Percentiles rank a stretch among this genome's conserved stretches.
Conservation (phyloP, 768 basidiomycete genomes). For the Naganishia randhawae region DNA sequence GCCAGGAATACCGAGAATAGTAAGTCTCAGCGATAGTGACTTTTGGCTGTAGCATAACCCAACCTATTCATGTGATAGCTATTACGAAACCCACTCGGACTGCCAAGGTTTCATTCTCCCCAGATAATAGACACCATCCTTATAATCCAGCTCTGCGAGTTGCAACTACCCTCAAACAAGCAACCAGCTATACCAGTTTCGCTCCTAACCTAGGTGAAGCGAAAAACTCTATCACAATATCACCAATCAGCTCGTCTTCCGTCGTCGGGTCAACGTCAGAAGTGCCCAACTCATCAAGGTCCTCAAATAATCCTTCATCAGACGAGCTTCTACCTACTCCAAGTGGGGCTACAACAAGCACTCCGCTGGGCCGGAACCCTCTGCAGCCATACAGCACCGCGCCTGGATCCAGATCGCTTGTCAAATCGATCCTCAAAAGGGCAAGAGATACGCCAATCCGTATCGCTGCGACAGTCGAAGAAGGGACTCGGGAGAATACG, state of each 20-base stretch:
- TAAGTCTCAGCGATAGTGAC: not conserved
- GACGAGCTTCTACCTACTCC: constrained; percentile 6
- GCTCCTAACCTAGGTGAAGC: not conserved
- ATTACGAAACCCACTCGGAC: not conserved
- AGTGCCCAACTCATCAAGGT: not conserved
- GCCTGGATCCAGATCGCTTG: constrained; percentile 7
- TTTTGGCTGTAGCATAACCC: too few species aligned
- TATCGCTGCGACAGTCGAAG: constrained; percentile 41
- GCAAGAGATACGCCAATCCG: constrained; percentile 30
- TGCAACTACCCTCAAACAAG: constrained; percentile 7
- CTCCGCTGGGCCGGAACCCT: not conserved
- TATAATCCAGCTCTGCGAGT: constrained; percentile 17
- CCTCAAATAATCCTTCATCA: not conserved
- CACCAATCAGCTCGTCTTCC: not conserved
- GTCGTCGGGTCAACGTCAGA: constrained; percentile 5
- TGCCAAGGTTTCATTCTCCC: constrained; percentile 10
- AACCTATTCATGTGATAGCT: not conserved
- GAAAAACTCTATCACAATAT: not conserved
- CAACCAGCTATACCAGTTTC: not conserved
- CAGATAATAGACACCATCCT: constrained; percentile 18
- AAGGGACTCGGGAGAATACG: constrained; percentile 46
- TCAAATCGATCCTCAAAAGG: constrained; percentile 24
- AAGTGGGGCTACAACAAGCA: constrained; percentile 3
- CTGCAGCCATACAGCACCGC: not conserved
- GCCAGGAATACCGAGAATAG: not conserved